Evolutionary conservation across 2,329 filamentous ascomycete genomes (phyloP), one percentile per base, ranked within the genome.

Genomic region (Ophiostoma sp.): DNA sequence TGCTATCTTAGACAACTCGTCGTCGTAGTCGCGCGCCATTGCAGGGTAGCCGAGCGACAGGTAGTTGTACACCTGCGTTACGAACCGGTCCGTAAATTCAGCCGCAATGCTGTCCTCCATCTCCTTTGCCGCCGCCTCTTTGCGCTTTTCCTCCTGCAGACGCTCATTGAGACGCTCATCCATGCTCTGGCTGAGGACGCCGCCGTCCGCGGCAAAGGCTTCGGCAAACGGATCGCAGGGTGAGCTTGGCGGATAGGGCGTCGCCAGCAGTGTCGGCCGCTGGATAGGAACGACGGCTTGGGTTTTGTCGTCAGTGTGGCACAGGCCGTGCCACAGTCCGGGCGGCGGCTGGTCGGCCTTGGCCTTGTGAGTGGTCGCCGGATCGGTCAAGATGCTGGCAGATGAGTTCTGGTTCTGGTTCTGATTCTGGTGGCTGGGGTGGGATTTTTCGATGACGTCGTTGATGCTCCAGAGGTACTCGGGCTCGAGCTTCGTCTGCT

Each of bases 51-150:
- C 94, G 5, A 98, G 84, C 0, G 92, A 96, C 16, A 98, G 83
- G 77, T 98, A 98, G 77, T 98, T 97, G 83, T 96, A 98, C 7
- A 98, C 93, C 78, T 98, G 94, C 0, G 93, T 97, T 68, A 97
- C 87, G 76, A 97, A 97, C 3, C 82, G 82, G 76, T 97, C 92
- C 70, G 89, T 83, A 74, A 95, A 96, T 77, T 97, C 93, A 66
- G 78, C 77, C 4, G 79, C 75, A 70, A 87, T 85, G 73, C 83
- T 82, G 66, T 84, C 83, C 71, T 85, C 80, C 1, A 78, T 77
- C 73, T 86, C 83, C 16, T 79, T 81, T 36, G 40, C 38, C 14
- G 58, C 58, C 18, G 77, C 80, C 75, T 44, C n/a, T 7, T 64
- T 64, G 40, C 41, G 62, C n/a, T 84, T 84, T 72, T 84, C 83